Conservation (phyloP, 2,329 filamentous ascomycete genomes). For the Fusarium udum region DNA sequence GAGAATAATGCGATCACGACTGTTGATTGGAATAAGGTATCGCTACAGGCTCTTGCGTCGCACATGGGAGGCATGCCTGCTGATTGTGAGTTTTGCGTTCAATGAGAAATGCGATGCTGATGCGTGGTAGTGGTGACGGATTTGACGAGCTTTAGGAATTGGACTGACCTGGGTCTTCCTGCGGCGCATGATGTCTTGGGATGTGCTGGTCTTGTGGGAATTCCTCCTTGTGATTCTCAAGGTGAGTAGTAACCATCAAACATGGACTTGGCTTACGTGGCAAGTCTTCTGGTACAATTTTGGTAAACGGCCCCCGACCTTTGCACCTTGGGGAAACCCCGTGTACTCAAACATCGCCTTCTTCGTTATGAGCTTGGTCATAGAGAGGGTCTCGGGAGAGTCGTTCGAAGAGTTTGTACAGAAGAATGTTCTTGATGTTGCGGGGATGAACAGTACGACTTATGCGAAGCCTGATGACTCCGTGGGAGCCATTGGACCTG, state of each 20-base stretch:
- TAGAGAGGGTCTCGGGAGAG: conserved; percentile 6
- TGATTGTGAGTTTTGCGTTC: neutral
- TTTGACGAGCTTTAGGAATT: neutral
- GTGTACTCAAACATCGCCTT: conserved; percentile 9
- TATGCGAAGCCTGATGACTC: conserved; percentile 12
- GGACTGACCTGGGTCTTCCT: conserved; percentile 9
- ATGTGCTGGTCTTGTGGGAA: neutral
- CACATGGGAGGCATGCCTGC: conserved; percentile 14
- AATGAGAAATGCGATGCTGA: neutral
- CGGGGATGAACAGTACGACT: conserved; percentile 14
- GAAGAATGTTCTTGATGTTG: conserved; percentile 5
- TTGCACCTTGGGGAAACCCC: neutral
- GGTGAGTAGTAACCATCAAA: neutral
- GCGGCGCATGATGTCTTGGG: neutral
- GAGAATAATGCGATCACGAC: neutral
- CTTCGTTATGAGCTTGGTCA: neutral
- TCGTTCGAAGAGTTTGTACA: neutral
- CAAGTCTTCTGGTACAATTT: conserved; percentile 14
- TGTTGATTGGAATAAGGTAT: conserved; percentile 1
- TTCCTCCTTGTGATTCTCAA: neutral
- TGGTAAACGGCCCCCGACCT: conserved; percentile 2
- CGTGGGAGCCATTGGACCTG: neutral
- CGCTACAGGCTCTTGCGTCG: neutral
- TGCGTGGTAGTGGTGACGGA: neutral
- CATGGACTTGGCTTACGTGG: neutral